phyloP scores from a whole-genome alignment of 2,329 filamentous ascomycete genomes.

The Beauveria sp. region DNA sequence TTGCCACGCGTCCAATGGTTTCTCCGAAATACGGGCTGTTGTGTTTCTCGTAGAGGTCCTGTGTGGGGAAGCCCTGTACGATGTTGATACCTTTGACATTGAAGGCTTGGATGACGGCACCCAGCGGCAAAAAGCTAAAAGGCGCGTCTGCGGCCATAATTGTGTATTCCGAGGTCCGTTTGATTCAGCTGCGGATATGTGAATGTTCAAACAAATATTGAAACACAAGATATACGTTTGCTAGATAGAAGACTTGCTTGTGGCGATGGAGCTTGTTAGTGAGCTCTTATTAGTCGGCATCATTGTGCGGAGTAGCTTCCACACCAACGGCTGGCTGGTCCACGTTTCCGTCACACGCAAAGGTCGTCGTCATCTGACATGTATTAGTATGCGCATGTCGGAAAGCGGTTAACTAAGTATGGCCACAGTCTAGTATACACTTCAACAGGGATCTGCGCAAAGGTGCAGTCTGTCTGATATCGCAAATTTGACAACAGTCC shows the following conservation, averaged over 20 bases:
- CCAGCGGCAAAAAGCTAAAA: slow-evolving; percentile 63
- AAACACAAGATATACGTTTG: background rate
- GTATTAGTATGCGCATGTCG: background rate
- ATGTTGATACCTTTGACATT: slow-evolving; percentile 74
- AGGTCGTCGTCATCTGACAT: slow-evolving; percentile 5
- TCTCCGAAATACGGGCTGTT: slow-evolving; percentile 82
- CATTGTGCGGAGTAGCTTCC: slow-evolving; percentile 5
- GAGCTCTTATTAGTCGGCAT: background rate
- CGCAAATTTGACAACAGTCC: no score
- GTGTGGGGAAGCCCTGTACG: slow-evolving; percentile 74
- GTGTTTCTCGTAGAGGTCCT: slow-evolving; percentile 66
- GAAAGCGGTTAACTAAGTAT: background rate
- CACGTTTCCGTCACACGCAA: background rate
- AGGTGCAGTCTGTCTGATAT: no score
- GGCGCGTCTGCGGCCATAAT: slow-evolving; percentile 32
- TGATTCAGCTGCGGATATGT: background rate
- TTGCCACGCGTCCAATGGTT: slow-evolving; percentile 80
- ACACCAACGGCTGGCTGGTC: background rate
- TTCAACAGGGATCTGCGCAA: background rate
- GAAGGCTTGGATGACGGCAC: slow-evolving; percentile 76
- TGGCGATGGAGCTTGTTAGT: background rate
- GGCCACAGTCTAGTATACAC: background rate
- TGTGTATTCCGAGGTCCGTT: background rate
- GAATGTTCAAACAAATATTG: background rate
- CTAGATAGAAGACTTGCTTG: slow-evolving; percentile 16